Percentiles rank a stretch among this genome's conserved stretches.
Evolutionary conservation across 257 asterid species (phyloP).

Genomic region (Lithospermum erythrorhizon): DNA sequence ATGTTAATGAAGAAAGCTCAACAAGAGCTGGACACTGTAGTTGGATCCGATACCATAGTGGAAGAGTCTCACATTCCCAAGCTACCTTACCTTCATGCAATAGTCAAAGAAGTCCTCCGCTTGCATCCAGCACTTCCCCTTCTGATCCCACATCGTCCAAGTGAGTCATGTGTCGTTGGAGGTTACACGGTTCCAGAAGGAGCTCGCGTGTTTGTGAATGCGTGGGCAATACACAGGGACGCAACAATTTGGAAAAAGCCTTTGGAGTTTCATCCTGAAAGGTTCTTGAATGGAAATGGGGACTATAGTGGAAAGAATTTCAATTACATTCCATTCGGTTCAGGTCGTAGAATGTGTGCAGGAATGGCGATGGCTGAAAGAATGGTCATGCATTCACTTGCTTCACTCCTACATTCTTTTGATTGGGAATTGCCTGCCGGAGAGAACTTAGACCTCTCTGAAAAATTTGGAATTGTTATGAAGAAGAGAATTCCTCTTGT

Average conservation of each 20-base stretch:
- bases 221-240: constrained; percentile 7
- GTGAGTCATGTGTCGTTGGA: constrained; percentile 3
- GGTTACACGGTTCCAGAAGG: constrained; percentile 8
- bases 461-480: constrained; percentile 1
- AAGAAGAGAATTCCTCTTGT: constrained; percentile 3
- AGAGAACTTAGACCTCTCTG: constrained; percentile 4
- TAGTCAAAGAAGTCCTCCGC: constrained; percentile 3
- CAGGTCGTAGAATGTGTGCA: constrained; percentile 8
- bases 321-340: constrained; percentile 4
- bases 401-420: too few relatives aligned
- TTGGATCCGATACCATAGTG: constrained; percentile 1
- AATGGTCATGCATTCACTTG: constrained; percentile 1
- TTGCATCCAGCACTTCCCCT: constrained; percentile 5
- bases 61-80: constrained; percentile 6
- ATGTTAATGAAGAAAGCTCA: constrained; percentile 3
- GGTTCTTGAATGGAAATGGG: constrained; percentile 2
- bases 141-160: constrained; percentile 4
- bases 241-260: constrained; percentile 2
- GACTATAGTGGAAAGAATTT: constrained; percentile 6
- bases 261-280: constrained; percentile 7
- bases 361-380: constrained; percentile 5
- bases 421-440: background rate
- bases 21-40: constrained; percentile 3
- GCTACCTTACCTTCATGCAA: constrained; percentile 3
- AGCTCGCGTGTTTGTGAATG: constrained; percentile 4